These are phyloP conservation scores for Sporothrix protearum DNA, from an alignment of 2,329 filamentous ascomycete species.

Conservation along the genomic window DNA sequence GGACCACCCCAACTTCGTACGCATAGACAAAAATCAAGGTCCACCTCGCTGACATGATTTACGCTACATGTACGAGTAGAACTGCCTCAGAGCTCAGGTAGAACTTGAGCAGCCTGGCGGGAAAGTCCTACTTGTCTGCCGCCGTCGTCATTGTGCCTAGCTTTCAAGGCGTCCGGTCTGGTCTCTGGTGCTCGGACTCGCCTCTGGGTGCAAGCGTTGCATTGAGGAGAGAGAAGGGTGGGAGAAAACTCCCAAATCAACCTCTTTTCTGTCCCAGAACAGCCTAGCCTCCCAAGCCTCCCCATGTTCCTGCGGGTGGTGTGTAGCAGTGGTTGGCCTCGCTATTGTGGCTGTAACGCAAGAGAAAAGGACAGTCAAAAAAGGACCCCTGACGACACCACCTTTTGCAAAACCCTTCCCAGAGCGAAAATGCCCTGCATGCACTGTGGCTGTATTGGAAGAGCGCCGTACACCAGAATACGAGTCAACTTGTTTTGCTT, in stretches of 20 bases:
- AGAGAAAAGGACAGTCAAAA: no score
- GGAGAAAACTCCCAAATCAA: not conserved
- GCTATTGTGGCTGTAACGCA: not conserved
- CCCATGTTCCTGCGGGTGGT: not conserved
- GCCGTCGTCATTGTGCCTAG: not conserved
- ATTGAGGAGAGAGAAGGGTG: not conserved
- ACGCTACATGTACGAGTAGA: no score
- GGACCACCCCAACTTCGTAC: no score
- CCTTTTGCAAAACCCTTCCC: not conserved
- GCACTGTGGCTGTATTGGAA: not conserved
- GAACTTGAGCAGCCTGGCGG: no score
- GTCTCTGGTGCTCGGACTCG: not conserved
- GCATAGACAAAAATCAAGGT: not conserved
- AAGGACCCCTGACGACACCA: not conserved
- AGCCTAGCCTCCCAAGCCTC: not conserved
- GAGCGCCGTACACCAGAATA: not conserved
- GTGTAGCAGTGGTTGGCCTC: not conserved
- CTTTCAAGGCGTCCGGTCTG: not conserved
- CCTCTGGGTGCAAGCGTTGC: not conserved
- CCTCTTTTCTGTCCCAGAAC: not conserved
- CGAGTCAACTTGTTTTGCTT: not conserved
- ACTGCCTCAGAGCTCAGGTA: not conserved
- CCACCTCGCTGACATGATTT: constrained; percentile 6
- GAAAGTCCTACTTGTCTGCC: not conserved
- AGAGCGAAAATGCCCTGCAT: not conserved